Evolutionary conservation across 495 filamentous ascomycete species (phyloP).

Genomic region (Podospora pseudoanserina): DNA sequence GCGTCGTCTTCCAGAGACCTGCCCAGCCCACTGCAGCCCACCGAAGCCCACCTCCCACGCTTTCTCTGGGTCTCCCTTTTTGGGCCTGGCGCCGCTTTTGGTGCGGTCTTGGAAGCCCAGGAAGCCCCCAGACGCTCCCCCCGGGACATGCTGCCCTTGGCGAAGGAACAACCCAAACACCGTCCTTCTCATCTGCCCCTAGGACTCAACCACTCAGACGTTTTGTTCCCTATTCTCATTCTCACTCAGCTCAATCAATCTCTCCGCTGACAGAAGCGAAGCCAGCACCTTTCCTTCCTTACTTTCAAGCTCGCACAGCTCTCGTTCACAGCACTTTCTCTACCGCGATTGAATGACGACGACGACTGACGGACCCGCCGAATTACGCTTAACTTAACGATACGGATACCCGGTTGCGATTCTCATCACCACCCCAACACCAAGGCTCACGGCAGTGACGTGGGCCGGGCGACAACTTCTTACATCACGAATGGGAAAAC

Average conservation of each 20-base stretch:
- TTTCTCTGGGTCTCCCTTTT: slow-evolving; percentile 14
- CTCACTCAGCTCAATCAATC: neutral
- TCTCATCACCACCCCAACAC: neutral
- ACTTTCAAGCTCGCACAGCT: neutral
- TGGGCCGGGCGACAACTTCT: slow-evolving; percentile 6
- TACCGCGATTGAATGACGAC: neutral
- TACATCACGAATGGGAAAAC: slow-evolving; percentile 27
- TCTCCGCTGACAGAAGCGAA: too few relatives aligned
- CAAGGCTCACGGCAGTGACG: neutral
- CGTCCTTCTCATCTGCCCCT: neutral
- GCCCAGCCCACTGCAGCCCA: slow-evolving; percentile 1
- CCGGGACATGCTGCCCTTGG: neutral
- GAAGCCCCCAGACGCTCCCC: neutral
- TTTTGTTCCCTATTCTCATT: neutral
- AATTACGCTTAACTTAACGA: slow-evolving; percentile 8
- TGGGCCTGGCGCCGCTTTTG: neutral
- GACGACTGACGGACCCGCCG: neutral
- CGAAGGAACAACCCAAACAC: slow-evolving; percentile 2
- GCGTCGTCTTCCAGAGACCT: neutral
- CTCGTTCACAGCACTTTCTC: neutral
- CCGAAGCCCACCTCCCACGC: slow-evolving; percentile 16
- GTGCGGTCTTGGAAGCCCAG: neutral
- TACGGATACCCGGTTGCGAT: neutral
- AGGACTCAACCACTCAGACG: neutral
- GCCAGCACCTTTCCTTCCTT: neutral